phyloP scores from a whole-genome alignment of 495 filamentous ascomycete genomes.

The Apodospora peruviana region DNA sequence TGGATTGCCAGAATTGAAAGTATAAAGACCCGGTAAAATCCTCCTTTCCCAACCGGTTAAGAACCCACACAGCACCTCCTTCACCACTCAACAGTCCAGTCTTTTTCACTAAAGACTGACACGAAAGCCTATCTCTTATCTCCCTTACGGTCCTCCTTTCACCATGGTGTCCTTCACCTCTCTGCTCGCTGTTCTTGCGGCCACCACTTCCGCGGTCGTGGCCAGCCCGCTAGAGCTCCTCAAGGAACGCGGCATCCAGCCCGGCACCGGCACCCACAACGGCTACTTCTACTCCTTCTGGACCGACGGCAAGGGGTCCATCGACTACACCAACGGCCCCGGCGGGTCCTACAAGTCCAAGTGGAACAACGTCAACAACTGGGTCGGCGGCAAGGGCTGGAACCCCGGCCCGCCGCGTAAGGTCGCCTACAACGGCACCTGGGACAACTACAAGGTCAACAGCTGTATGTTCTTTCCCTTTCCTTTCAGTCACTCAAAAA shows the following conservation, averaged over 20 bases:
- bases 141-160: too few species aligned
- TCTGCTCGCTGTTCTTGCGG: not conserved
- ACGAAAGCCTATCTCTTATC: too few species aligned
- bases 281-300: conserved; percentile 61
- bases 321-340: conserved; percentile 52
- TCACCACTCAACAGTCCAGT: too few species aligned
- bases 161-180: not conserved
- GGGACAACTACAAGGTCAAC: conserved; percentile 17
- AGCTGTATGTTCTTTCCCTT: conserved; percentile 4
- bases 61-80: too few species aligned
- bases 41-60: too few species aligned
- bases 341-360: conserved; percentile 50
- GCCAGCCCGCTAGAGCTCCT: not conserved
- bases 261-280: conserved; percentile 47
- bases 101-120: too few species aligned
- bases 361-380: conserved; percentile 53
- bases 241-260: conserved; percentile 5
- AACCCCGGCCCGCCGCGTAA: conserved; percentile 33
- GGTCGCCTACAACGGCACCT: conserved; percentile 26
- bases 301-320: conserved; percentile 49
- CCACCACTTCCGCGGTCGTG: not conserved
- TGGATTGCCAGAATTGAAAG: too few species aligned
- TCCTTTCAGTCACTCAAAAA: not conserved
- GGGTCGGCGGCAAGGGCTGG: conserved; percentile 61
- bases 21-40: too few species aligned